Conservation (phyloP, 139 green algal genomes). For the Chlorella sp. region DNA sequence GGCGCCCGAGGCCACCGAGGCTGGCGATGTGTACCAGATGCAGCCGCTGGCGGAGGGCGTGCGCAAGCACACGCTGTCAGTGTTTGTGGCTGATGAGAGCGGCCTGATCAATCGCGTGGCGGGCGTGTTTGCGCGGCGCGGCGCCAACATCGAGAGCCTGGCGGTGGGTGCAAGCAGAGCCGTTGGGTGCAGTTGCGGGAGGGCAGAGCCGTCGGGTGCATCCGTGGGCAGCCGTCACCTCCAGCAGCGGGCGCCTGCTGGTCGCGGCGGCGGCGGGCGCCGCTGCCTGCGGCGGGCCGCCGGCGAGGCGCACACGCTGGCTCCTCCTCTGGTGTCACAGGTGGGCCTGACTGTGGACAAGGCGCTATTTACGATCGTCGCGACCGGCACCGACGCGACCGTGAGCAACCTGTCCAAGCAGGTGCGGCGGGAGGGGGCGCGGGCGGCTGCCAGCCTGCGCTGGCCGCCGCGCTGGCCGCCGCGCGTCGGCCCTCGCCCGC, state of each 20-base stretch:
- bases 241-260: too few species aligned
- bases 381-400: conserved; percentile 68
- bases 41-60: conserved; percentile 80
- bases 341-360: conserved; percentile 93
- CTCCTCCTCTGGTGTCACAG: neutral
- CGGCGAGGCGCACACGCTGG: too few species aligned
- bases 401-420: conserved; percentile 88
- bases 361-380: conserved; percentile 96
- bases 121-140: conserved; percentile 92
- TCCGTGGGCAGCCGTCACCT: too few species aligned
- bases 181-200: too few species aligned
- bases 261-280: too few species aligned
- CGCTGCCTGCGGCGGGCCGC: too few species aligned
- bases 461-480: too few species aligned
- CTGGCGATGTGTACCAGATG: conserved; percentile 51
- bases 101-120: conserved; percentile 98
- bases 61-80: conserved; percentile 90
- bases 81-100: conserved; percentile 97
- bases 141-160: conserved; percentile 97
- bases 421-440: conserved; percentile 36
- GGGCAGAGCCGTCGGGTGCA: too few species aligned
- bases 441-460: neutral
- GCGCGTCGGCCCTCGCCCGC: too few species aligned
- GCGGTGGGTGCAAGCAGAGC: conserved; percentile 93
- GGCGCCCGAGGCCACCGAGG: neutral